These are phyloP conservation scores for Tylopilus intermedius DNA, from an alignment of 768 basidiomycete genomes.

Conservation along the genomic window DNA sequence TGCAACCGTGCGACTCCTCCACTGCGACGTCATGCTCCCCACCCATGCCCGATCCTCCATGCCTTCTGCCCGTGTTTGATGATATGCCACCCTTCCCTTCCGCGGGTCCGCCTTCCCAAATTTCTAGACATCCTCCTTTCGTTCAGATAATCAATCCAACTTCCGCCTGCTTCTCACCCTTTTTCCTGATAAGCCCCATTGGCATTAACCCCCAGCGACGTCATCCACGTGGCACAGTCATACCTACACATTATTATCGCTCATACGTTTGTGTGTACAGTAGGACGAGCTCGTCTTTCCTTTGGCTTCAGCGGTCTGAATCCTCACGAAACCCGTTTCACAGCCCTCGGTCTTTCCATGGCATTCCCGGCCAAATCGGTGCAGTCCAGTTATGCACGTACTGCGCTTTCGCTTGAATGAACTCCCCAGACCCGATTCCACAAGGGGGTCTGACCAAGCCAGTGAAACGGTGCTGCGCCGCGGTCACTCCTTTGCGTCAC, in stretches of 20 bases:
- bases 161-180: slow-evolving; percentile 1
- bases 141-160: slow-evolving; percentile 9
- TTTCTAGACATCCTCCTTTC: not conserved
- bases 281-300: not conserved
- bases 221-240: not conserved
- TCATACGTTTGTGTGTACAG: too few relatives aligned
- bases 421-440: not conserved
- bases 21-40: slow-evolving; percentile 16
- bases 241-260: too few relatives aligned
- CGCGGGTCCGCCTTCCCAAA: not conserved
- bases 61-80: slow-evolving; percentile 14
- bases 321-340: not conserved
- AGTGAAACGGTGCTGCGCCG: not conserved
- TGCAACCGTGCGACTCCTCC: not conserved
- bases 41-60: slow-evolving; percentile 12
- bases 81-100: slow-evolving; percentile 9
- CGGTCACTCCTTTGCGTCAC: not conserved
- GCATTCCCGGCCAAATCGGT: not conserved
- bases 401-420: not conserved
- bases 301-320: not conserved
- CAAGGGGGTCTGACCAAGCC: not conserved
- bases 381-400: too few relatives aligned
- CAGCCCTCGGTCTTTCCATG: not conserved
- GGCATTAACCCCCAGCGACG: not conserved
- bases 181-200: not conserved